phyloP scores from a whole-genome alignment of 1,284 basidiomycete species.

The Megacollybia platyphylla region DNA sequence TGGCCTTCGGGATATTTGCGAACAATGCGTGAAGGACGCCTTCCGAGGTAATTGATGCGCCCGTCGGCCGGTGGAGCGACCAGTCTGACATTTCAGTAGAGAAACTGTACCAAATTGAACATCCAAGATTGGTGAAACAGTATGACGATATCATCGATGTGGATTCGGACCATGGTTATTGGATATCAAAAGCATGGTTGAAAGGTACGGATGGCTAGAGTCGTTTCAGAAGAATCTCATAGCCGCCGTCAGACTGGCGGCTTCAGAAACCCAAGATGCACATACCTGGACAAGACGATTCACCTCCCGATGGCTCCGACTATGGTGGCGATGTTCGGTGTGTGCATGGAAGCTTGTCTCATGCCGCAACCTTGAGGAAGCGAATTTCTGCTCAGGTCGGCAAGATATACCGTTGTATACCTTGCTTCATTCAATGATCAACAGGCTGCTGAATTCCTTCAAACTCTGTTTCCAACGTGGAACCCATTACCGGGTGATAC shows the following conservation, averaged over 20 bases:
- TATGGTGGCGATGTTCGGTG: slow-evolving; percentile 52
- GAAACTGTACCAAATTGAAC: slow-evolving; percentile 50
- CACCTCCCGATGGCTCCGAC: slow-evolving; percentile 44
- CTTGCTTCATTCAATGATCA: not conserved
- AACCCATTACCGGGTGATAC: slow-evolving; percentile 32
- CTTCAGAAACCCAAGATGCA: slow-evolving; percentile 66
- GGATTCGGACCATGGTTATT: slow-evolving; percentile 67
- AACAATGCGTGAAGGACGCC: slow-evolving; percentile 38
- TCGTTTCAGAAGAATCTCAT: not conserved
- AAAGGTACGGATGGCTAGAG: not conserved
- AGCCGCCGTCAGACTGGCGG: slow-evolving; percentile 48
- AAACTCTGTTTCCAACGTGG: slow-evolving; percentile 53
- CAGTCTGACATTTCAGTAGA: slow-evolving; percentile 24
- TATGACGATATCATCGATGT: slow-evolving; percentile 44
- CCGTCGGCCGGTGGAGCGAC: not conserved
- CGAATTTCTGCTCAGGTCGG: slow-evolving; percentile 48
- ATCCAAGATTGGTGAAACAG: slow-evolving; percentile 41
- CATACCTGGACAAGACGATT: slow-evolving; percentile 35
- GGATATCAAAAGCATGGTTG: slow-evolving; percentile 27
- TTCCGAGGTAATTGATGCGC: slow-evolving; percentile 37
- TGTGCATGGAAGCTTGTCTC: slow-evolving; percentile 49
- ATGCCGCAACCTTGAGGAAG: slow-evolving; percentile 38
- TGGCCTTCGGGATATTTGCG: slow-evolving; percentile 42
- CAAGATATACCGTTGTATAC: slow-evolving; percentile 2
- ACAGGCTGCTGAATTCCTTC: slow-evolving; percentile 47